Conservation (phyloP, 176 grass and related monocot species). For the Bothriochloa decipiens region DNA sequence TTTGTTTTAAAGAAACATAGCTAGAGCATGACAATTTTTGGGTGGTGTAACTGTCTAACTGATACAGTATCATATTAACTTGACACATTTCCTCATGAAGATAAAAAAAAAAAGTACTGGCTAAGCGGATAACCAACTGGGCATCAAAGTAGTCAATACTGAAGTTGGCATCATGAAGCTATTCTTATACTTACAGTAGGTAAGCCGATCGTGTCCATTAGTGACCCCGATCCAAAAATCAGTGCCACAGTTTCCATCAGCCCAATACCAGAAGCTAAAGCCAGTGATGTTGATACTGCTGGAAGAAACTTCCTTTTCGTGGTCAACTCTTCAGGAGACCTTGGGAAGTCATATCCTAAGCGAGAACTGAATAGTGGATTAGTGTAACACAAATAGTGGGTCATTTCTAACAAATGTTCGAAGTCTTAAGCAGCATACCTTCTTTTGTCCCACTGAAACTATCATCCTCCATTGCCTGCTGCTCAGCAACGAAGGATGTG, state of each 20-base stretch:
- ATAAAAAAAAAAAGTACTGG: too few species aligned
- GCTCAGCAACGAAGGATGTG: slow-evolving; percentile 92
- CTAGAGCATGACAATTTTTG: too few species aligned
- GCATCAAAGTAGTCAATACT: neutral
- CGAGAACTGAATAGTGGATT: slow-evolving; percentile 27
- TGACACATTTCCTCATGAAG: too few species aligned
- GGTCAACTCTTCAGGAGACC: neutral
- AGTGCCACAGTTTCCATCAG: slow-evolving; percentile 59
- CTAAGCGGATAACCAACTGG: neutral
- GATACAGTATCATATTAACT: too few species aligned
- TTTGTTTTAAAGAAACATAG: neutral
- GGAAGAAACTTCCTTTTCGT: slow-evolving; percentile 66
- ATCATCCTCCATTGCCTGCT: slow-evolving; percentile 55
- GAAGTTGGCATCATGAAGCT: neutral
- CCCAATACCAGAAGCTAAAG: slow-evolving; percentile 73
- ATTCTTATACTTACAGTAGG: slow-evolving; percentile 62
- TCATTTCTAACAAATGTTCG: neutral
- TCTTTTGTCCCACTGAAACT: neutral
- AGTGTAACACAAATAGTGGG: neutral
- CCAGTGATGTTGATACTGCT: slow-evolving; percentile 74
- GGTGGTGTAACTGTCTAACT: too few species aligned
- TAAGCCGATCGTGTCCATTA: slow-evolving; percentile 81
- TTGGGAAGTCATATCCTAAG: slow-evolving; percentile 42
- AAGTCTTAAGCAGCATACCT: slow-evolving; percentile 26
- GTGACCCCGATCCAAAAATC: slow-evolving; percentile 57